Evolutionary conservation across 768 basidiomycete species (phyloP).

Genomic region (Tulasnella sp.): DNA sequence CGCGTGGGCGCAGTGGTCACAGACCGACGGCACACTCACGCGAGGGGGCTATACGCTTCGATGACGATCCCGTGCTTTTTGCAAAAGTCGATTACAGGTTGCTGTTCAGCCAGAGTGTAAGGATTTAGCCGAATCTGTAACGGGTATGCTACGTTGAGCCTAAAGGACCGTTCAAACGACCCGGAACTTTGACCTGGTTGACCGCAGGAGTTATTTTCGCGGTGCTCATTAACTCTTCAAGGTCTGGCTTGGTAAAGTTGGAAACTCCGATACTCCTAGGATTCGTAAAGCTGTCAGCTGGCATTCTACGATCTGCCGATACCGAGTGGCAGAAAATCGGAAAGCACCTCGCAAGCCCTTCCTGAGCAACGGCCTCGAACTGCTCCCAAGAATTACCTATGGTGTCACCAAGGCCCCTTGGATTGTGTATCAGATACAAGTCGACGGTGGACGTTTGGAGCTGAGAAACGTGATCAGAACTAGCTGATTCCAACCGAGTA

Average conservation of each 20-base stretch:
- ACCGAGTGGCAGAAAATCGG: not conserved
- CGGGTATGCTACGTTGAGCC: not conserved
- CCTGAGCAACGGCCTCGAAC: conserved; percentile 47
- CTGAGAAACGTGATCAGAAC: conserved; percentile 32
- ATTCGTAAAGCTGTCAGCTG: conserved; percentile 15
- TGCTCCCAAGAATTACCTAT: conserved; percentile 44
- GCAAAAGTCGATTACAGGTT: conserved; percentile 48
- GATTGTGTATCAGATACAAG: conserved; percentile 61
- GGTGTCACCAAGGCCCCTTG: conserved; percentile 36
- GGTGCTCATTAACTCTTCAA: conserved; percentile 44
- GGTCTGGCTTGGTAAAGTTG: conserved; percentile 50
- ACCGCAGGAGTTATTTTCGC: conserved; percentile 56
- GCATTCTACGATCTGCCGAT: not conserved
- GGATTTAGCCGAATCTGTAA: conserved; percentile 59
- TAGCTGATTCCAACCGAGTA: not conserved
- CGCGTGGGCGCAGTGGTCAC: not conserved
- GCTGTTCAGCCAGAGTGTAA: conserved; percentile 56
- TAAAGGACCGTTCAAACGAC: not conserved
- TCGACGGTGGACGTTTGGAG: conserved; percentile 56
- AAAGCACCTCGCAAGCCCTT: conserved; percentile 50
- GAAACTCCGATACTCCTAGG: conserved; percentile 64
- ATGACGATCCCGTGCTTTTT: conserved; percentile 53
- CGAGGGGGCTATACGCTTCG: conserved; percentile 59
- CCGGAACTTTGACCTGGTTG: conserved; percentile 48
- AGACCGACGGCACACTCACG: conserved; percentile 37